A percentile compares a stretch with the other conserved stretches of the same genome.
These are phyloP conservation scores for Tetrapisispora pingtungensis DNA, from an alignment of 805 yeast species.

Conservation along the genomic window DNA sequence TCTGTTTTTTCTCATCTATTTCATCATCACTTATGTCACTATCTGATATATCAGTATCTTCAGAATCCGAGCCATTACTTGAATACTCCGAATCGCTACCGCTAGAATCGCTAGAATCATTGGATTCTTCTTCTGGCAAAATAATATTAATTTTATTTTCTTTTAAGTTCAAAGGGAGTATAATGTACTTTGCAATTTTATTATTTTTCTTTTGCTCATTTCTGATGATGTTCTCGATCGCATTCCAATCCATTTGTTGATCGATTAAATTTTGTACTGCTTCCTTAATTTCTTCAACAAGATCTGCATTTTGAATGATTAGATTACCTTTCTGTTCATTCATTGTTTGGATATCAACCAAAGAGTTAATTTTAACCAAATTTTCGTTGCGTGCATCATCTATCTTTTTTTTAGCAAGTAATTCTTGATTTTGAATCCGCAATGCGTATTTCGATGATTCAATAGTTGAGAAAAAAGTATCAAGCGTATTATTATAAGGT, in stretches of 20 bases:
- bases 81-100: slow-evolving; percentile 26
- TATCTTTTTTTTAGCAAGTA: slow-evolving; percentile 63
- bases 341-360: slow-evolving; percentile 50
- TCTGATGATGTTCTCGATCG: slow-evolving; percentile 65
- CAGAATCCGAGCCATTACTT: slow-evolving; percentile 13
- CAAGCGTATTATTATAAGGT: slow-evolving; percentile 67
- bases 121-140: slow-evolving; percentile 34
- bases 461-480: slow-evolving; percentile 71
- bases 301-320: slow-evolving; percentile 56
- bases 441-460: slow-evolving; percentile 73
- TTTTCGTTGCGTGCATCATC: slow-evolving; percentile 70
- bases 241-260: slow-evolving; percentile 90
- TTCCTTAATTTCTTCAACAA: slow-evolving; percentile 60
- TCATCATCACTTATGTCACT: slow-evolving; percentile 8
- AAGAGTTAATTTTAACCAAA: slow-evolving; percentile 53
- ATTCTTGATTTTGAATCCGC: slow-evolving; percentile 65
- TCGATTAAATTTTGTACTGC: slow-evolving; percentile 59
- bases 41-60: slow-evolving; percentile 12
- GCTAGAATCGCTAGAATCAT: slow-evolving; percentile 29
- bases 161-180: slow-evolving; percentile 57
- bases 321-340: slow-evolving; percentile 64
- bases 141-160: slow-evolving; percentile 54
- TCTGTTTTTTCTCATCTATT: slow-evolving; percentile 5
- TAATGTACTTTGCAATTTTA: slow-evolving; percentile 50
- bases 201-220: slow-evolving; percentile 62